These are phyloP conservation scores for Ophiostoma perfectum DNA, from an alignment of 2,329 filamentous ascomycete genomes.

Conservation along the genomic window DNA sequence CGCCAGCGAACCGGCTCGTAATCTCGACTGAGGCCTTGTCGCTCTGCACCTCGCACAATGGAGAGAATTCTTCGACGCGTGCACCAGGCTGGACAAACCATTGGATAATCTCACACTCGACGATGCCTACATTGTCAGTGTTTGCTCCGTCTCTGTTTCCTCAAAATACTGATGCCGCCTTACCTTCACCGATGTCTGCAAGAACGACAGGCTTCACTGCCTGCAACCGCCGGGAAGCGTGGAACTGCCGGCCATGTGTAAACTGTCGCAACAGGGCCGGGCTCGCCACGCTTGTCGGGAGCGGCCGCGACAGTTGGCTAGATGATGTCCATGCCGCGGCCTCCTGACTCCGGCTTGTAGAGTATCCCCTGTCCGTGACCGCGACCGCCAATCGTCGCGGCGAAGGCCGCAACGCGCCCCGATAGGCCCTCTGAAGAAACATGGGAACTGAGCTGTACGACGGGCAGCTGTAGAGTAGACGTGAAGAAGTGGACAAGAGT, in stretches of 20 bases:
- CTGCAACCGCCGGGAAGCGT: slow-evolving; percentile 44
- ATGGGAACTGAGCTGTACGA: slow-evolving; percentile 35
- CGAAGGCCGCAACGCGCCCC: slow-evolving; percentile 40
- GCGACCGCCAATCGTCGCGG: slow-evolving; percentile 27
- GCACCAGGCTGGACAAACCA: slow-evolving; percentile 98
- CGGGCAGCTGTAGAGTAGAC: too few relatives aligned
- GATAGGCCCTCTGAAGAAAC: slow-evolving; percentile 51
- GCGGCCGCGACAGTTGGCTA: background rate
- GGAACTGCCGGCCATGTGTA: slow-evolving; percentile 40
- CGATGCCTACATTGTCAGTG: slow-evolving; percentile 61
- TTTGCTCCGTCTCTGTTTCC: background rate
- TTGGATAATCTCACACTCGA: slow-evolving; percentile 97
- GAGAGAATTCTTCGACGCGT: slow-evolving; percentile 94
- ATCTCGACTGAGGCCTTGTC: slow-evolving; percentile 92
- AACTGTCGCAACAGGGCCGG: background rate
- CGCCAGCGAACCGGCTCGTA: slow-evolving; percentile 88
- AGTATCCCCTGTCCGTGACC: background rate
- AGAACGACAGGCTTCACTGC: slow-evolving; percentile 74
- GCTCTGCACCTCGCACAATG: slow-evolving; percentile 95
- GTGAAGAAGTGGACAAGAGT: too few relatives aligned
- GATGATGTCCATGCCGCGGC: background rate
- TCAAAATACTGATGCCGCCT: background rate
- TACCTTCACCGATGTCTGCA: slow-evolving; percentile 82
- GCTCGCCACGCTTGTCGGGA: background rate
- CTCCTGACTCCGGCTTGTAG: background rate